phyloP scores from a whole-genome alignment of 345 rosid genomes.

The Passiflora organensis region DNA sequence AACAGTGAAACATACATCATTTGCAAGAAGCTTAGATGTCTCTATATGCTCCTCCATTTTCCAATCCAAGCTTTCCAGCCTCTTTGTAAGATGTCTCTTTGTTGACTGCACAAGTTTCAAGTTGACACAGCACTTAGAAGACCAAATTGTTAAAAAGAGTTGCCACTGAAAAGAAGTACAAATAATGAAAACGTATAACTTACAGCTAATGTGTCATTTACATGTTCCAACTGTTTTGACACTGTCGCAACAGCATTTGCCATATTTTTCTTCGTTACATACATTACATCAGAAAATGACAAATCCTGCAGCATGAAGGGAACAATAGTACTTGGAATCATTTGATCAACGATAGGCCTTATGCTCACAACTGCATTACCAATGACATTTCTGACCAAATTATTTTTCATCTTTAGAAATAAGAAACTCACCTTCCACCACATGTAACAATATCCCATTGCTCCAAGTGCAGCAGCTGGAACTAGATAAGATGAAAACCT shows the following conservation, averaged over 20 bases:
- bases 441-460: slow-evolving; percentile 92
- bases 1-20: slow-evolving; percentile 38
- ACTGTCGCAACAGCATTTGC: slow-evolving; percentile 64
- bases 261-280: slow-evolving; percentile 90
- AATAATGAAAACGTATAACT: slow-evolving; percentile 22
- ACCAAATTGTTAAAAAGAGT: slow-evolving; percentile 5
- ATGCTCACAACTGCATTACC: slow-evolving; percentile 8
- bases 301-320: slow-evolving; percentile 52
- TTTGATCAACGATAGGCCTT: slow-evolving; percentile 1
- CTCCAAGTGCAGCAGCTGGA: slow-evolving; percentile 94
- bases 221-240: slow-evolving; percentile 79
- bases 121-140: not conserved
- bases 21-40: slow-evolving; percentile 57
- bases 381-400: slow-evolving; percentile 4
- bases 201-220: slow-evolving; percentile 68
- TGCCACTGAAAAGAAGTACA: not conserved
- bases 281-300: slow-evolving; percentile 85
- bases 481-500: slow-evolving; percentile 64
- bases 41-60: slow-evolving; percentile 76
- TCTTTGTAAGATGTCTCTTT: slow-evolving; percentile 74
- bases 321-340: not conserved
- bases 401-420: slow-evolving; percentile 6
- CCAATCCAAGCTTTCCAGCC: slow-evolving; percentile 75
- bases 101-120: slow-evolving; percentile 52
- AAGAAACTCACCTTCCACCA: slow-evolving; percentile 77